Base-by-base conservation (phyloP, 768 basidiomycete species). In the Strobilomyces dryophilus region DNA sequence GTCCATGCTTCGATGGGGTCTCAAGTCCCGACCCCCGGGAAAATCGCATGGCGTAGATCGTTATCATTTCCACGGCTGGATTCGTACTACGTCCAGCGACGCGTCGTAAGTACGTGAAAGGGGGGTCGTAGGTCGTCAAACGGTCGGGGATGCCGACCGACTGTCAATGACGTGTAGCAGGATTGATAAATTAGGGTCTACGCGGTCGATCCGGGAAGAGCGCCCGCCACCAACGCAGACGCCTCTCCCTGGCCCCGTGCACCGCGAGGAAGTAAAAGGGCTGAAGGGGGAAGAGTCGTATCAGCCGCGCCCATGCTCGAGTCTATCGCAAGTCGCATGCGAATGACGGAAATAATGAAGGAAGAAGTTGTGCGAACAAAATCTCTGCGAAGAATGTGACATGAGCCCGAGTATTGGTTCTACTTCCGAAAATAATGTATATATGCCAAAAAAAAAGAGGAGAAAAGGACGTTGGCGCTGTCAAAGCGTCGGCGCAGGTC, bases 361-460 rank as follows among this genome's bases (percentile, higher is more conserved):
- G 14, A 18, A 46, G 24, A n/a, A 4, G 35, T 44, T 26, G n/a
- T 44, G 37, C 40, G 21, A 45, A 32, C 18, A 49, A 55, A 48
- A 55, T 42, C 46, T 39, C 21, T 24, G 45, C 31, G 8, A 43
- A 42, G n/a, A 41, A 18, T 20, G 41, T 49, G 52, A 57, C 24
- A 29, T 43, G 46, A 29, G 44, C 18, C 47, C 35, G 40, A 17
- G 14, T 4, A 40, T 4, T 40, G 51, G 29, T 29, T 29, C 49
- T 45, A 61, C 49, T 43, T 52, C 53, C 44, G 46, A 14, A 55
- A 50, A 59, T 66, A 67, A 64, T 8, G 43, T 62, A 59, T 60
- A 40, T 57, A 60, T 52, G 6, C 29, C 6, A 29, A 29, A 29
- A 29, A 29, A 59, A 24, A 24, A 24, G 4, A 24, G 24, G 4